A percentile compares a stretch with the other conserved stretches of the same genome.
Conservation (phyloP, 1,284 basidiomycete genomes). For the Cryptococcus deneoformans region DNA sequence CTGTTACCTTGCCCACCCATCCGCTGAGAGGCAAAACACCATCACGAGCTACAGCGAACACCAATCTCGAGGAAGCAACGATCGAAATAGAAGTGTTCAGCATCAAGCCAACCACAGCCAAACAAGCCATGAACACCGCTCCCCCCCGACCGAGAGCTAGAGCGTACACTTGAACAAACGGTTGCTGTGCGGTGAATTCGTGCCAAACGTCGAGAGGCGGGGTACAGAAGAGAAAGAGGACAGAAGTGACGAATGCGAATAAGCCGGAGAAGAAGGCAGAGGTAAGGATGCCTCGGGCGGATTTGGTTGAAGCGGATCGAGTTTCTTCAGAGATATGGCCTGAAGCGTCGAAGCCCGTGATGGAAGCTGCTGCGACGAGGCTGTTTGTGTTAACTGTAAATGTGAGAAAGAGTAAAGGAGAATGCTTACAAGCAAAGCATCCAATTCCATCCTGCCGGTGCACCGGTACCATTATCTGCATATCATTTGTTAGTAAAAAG, state of each 20-base stretch:
- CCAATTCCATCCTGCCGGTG: conserved; percentile 81
- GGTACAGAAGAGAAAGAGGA: conserved; percentile 81
- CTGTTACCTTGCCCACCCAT: conserved; percentile 61
- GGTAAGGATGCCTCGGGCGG: conserved; percentile 71
- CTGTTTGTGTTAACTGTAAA: conserved; percentile 27
- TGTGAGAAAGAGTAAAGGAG: background rate
- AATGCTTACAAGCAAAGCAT: conserved; percentile 57
- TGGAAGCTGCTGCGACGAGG: conserved; percentile 74
- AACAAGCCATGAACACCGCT: conserved; percentile 75
- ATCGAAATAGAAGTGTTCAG: conserved; percentile 79
- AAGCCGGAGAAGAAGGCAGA: conserved; percentile 71
- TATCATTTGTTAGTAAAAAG: conserved; percentile 1
- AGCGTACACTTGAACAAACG: conserved; percentile 77
- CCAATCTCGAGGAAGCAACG: conserved; percentile 75
- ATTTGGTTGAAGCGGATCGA: conserved; percentile 75
- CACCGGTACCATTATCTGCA: conserved; percentile 79
- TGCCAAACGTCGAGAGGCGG: conserved; percentile 72
- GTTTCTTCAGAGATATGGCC: conserved; percentile 88
- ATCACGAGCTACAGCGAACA: conserved; percentile 83
- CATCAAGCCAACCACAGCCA: conserved; percentile 67
- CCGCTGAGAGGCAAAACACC: conserved; percentile 74
- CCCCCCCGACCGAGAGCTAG: conserved; percentile 71
- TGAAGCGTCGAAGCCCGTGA: conserved; percentile 83
- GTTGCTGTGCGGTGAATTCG: conserved; percentile 72
- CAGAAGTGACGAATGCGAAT: conserved; percentile 68